A percentile compares a stretch with the other conserved stretches of the same genome.
Conservation (phyloP, 257 asterid genomes). For the Mitragyna speciosa region DNA sequence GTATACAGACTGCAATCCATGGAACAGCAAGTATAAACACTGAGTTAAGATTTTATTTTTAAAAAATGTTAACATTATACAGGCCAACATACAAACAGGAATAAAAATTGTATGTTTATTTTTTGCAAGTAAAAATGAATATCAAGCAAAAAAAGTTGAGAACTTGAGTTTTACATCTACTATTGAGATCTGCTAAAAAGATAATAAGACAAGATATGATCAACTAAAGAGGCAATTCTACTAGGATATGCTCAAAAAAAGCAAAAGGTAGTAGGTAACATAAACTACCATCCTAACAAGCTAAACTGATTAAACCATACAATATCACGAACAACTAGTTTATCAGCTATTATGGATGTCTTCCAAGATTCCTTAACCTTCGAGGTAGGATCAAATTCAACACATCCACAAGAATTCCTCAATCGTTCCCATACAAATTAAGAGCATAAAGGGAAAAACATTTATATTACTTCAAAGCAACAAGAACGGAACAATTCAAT, state of each 20-base stretch:
- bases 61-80: no score
- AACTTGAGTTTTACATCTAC: not conserved
- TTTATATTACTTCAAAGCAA: no score
- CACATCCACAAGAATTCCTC: not conserved
- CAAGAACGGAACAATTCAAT: no score
- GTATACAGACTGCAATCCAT: not conserved
- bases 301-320: slow-evolving; percentile 1
- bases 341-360: not conserved
- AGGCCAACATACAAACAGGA: not conserved
- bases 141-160: not conserved
- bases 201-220: not conserved
- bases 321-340: not conserved
- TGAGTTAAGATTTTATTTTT: no score
- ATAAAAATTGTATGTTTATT: not conserved
- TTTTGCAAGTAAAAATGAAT: not conserved
- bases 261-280: not conserved
- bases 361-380: not conserved
- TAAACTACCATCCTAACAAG: not conserved
- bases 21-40: no score
- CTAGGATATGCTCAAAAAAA: no score
- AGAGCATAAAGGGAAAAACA: not conserved
- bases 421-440: not conserved
- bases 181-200: not conserved
- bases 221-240: not conserved
- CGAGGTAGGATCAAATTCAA: not conserved